Percentiles rank a stretch among this genome's conserved stretches.
Evolutionary conservation across 345 rosid species (phyloP).

Genomic region (Gynandropsis gynandra): DNA sequence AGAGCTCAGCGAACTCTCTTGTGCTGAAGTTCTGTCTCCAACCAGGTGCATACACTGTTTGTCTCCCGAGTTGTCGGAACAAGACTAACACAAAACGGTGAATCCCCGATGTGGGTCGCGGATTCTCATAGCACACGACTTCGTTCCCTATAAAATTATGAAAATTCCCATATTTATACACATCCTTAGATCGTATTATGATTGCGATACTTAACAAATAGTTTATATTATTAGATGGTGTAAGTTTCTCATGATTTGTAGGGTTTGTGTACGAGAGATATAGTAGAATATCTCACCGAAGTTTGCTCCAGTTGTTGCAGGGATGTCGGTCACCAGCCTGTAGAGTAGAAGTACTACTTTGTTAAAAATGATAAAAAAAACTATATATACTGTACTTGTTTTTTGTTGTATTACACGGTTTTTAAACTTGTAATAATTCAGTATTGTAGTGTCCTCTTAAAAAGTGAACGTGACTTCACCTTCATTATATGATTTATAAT

Average conservation of each 20-base stretch:
- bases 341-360: background rate
- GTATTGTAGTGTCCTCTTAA: no score
- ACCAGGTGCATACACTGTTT: slow-evolving; percentile 76
- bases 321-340: slow-evolving; percentile 36
- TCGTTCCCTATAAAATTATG: slow-evolving; percentile 52
- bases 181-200: no score
- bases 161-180: no score
- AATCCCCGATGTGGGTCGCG: slow-evolving; percentile 64
- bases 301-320: slow-evolving; percentile 30
- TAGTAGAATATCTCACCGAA: slow-evolving; percentile 24
- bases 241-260: no score
- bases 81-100: slow-evolving; percentile 60
- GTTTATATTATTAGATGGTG: no score
- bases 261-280: no score
- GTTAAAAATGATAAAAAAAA: no score
- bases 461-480: no score
- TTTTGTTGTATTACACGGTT: no score
- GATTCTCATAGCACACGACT: slow-evolving; percentile 64
- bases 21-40: slow-evolving; percentile 91
- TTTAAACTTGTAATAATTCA: no score
- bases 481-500: no score
- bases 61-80: slow-evolving; percentile 75
- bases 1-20: slow-evolving; percentile 75
- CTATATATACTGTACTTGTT: no score
- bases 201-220: background rate